Base-by-base conservation (phyloP, 2,329 filamentous ascomycete species). In the Ophiostoma piceae region DNA sequence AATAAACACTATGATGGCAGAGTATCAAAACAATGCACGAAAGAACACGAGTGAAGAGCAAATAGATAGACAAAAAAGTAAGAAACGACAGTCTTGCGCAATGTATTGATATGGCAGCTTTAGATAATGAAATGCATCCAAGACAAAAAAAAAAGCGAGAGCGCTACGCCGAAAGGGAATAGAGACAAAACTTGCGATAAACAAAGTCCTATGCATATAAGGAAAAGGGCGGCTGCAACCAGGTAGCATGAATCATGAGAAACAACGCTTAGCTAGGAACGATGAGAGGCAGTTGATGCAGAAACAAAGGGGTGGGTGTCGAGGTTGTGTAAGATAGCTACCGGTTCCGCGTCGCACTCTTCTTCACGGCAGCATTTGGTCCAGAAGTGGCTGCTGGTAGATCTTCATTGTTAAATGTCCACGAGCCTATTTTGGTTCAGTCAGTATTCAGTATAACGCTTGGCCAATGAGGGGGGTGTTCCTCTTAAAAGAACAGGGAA, bases 341-440 rank as follows among this genome's bases (percentile, higher is more conserved):
- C 16, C 26, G 32, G 57, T 35, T 62, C n/a, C 26, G 57, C 57
- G 57, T 16, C 43, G 16, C 19, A n/a, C 6, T 47, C 19, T 47
- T 47, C 19, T 16, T 47, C 7, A n/a, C 43, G 6, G 43, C 43
- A 47, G 19, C 43, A 47, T 47, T 47, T n/a, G 43, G 43, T 47
- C 16, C 9, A 4, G 32, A 14, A 65, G 62, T 39, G n/a, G 32
- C 32, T 39, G 32, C 35, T 11, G 35, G 62, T 6, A 39, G 62
- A 8, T 65, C 26, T 29, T 62, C 62, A 9, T 16, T 65, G 4
- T 19, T 67, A 26, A 67, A 67, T 4, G 66, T 67, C 66, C 66
- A 67, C 8, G 41, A 35, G 7, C 43, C 66, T 67, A 39, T 66
- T 22, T 29, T 19, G 4, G 26, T 11, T 67, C 32, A 68, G 64